Percentiles rank a stretch among this genome's conserved stretches.
These are phyloP conservation scores for Diplodia intermedia DNA, from an alignment of 2,329 filamentous ascomycete species.

Conservation along the genomic window DNA sequence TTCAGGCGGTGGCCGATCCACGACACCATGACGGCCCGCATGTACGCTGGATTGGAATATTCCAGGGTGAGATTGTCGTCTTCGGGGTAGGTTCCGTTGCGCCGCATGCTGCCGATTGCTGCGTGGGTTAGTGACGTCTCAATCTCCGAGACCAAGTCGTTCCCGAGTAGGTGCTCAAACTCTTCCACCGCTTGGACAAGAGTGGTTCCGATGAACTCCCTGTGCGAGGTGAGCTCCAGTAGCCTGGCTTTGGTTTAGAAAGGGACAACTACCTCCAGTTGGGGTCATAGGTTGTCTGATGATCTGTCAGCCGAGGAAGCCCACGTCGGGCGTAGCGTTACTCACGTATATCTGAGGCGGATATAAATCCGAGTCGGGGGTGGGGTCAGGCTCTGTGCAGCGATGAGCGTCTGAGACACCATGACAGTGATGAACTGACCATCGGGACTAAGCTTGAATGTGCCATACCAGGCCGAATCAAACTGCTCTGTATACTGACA, in stretches of 20 bases:
- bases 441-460: slow-evolving; percentile 52
- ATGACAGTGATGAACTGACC: neutral
- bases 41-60: slow-evolving; percentile 54
- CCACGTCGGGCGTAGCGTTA: slow-evolving; percentile 37
- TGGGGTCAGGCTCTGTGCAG: slow-evolving; percentile 40
- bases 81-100: slow-evolving; percentile 50
- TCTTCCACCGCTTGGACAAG: slow-evolving; percentile 49
- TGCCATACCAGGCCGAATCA: slow-evolving; percentile 53
- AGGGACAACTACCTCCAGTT: neutral
- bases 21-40: slow-evolving; percentile 51
- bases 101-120: slow-evolving; percentile 51
- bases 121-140: slow-evolving; percentile 49
- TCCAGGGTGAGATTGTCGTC: slow-evolving; percentile 51
- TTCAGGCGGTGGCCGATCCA: slow-evolving; percentile 52
- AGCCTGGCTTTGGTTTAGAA: neutral
- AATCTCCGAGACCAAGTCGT: slow-evolving; percentile 45
- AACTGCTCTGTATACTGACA: slow-evolving; percentile 49
- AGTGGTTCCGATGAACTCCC: slow-evolving; percentile 49
- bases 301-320: neutral
- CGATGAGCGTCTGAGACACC: neutral
- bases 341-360: slow-evolving; percentile 47
- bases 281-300: neutral
- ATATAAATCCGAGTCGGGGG: slow-evolving; percentile 44
- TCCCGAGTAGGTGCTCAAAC: slow-evolving; percentile 44
- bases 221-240: slow-evolving; percentile 37